Evolutionary conservation across 805 yeast genomes (phyloP).

Genomic region (Kodamaea leandrae): DNA sequence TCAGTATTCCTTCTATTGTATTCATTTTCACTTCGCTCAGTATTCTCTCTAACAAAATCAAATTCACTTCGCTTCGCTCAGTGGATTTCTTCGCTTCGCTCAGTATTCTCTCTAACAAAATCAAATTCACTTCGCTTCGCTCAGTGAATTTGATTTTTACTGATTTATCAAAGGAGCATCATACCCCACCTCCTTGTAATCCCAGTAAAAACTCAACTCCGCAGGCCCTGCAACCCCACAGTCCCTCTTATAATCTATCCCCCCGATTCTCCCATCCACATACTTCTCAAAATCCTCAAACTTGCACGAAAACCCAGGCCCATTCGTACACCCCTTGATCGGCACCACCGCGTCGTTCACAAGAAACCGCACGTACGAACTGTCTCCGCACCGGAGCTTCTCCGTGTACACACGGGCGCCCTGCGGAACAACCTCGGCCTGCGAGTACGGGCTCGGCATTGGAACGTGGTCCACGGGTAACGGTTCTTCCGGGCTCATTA

Average conservation of each 20-base stretch:
- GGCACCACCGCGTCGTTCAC: conserved; percentile 18
- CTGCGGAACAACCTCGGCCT: conserved; percentile 14
- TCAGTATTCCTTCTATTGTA: too few relatives aligned
- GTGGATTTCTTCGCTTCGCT: too few relatives aligned
- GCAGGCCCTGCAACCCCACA: conserved; percentile 25
- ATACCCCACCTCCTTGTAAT: conserved; percentile 27
- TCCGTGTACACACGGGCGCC: conserved; percentile 16
- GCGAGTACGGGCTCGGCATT: conserved; percentile 12
- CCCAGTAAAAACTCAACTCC: conserved; percentile 41
- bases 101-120: too few relatives aligned
- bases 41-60: too few relatives aligned
- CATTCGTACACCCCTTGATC: conserved; percentile 11
- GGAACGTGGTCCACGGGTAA: conserved; percentile 13
- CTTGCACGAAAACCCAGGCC: conserved; percentile 22
- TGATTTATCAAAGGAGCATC: conserved; percentile 23
- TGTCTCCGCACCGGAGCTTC: conserved; percentile 11
- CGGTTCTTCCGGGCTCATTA: conserved; percentile 8
- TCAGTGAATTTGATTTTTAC: too few relatives aligned
- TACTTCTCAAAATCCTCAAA: conserved; percentile 26
- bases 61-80: too few relatives aligned
- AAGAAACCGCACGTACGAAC: conserved; percentile 13
- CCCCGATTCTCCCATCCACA: conserved; percentile 16
- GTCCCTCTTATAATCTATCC: conserved; percentile 25
- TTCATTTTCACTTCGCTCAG: too few relatives aligned
- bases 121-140: too few relatives aligned